A percentile compares a stretch with the other conserved stretches of the same genome.
Conservation (phyloP, 176 grass and related monocot species). For the Raddia guianensis region DNA sequence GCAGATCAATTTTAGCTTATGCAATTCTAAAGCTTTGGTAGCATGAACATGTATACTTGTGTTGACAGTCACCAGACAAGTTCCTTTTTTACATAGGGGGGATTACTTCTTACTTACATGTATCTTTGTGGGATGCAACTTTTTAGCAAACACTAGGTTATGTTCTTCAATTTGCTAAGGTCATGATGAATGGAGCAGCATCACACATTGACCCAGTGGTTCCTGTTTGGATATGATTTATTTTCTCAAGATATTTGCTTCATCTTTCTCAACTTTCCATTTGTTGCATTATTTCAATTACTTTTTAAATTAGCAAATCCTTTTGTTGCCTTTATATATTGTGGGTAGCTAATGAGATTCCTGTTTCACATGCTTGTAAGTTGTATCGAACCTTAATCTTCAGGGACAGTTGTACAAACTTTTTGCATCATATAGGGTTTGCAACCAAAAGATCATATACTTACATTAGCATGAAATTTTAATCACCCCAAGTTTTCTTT, state of each 20-base stretch:
- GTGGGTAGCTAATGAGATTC: neutral
- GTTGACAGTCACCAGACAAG: neutral
- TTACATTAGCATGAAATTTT: constrained; percentile 7
- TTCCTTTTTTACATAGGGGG: neutral
- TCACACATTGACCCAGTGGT: neutral
- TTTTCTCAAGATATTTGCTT: constrained; percentile 21
- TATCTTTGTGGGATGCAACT: neutral
- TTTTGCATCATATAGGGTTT: constrained; percentile 2
- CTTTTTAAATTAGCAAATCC: neutral
- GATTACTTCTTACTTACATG: too few species aligned
- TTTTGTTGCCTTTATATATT: constrained; percentile 21
- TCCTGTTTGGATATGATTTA: neutral
- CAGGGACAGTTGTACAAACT: neutral
- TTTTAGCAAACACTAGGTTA: neutral
- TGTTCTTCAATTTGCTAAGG: neutral
- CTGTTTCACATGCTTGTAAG: neutral
- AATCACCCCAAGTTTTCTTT: neutral
- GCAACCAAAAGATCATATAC: neutral
- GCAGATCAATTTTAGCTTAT: neutral
- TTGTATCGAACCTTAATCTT: neutral
- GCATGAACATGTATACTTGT: neutral
- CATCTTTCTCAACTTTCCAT: constrained; percentile 16
- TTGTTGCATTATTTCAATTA: neutral
- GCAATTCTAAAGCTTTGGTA: neutral
- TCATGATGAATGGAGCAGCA: neutral